Conservation (phyloP, 345 rosid genomes). For the Alliaria petiolata region DNA sequence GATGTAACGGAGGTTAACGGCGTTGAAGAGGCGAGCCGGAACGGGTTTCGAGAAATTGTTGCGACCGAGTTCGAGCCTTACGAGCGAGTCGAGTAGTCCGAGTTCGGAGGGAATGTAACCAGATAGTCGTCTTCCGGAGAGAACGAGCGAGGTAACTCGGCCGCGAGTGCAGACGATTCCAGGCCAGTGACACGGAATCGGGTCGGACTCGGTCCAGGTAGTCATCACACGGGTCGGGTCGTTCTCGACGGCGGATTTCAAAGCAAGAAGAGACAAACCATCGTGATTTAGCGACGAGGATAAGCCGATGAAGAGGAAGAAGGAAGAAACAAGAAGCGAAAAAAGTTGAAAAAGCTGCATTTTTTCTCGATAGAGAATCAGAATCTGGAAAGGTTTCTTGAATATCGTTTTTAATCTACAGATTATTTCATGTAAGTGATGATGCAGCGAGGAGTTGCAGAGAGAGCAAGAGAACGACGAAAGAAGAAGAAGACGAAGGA, state of each 20-base stretch:
- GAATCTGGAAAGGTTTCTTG: background rate
- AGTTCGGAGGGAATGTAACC: conserved; percentile 94
- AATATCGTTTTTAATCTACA: background rate
- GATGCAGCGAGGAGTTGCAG: conserved; percentile 85
- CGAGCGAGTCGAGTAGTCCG: conserved; percentile 66
- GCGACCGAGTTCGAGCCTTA: conserved; percentile 48
- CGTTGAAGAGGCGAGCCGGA: conserved; percentile 60
- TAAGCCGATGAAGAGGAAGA: conserved; percentile 8
- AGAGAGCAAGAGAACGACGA: conserved; percentile 18
- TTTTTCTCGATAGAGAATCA: background rate
- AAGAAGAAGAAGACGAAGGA: conserved; percentile 26
- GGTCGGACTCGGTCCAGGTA: conserved; percentile 76
- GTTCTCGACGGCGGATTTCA: conserved; percentile 59
- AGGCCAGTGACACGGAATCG: conserved; percentile 76
- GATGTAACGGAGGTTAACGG: conserved; percentile 45
- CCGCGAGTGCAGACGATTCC: conserved; percentile 57
- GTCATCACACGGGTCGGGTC: conserved; percentile 61
- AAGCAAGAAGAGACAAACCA: conserved; percentile 86
- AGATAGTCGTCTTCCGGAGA: conserved; percentile 45
- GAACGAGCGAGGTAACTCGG: conserved; percentile 63
- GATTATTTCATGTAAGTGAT: background rate
- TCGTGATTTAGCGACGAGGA: conserved; percentile 54
- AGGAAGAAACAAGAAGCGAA: conserved; percentile 7
- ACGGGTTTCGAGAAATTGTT: conserved; percentile 66
- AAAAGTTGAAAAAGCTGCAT: conserved; percentile 4